Conservation (phyloP, 495 filamentous ascomycete genomes). For the Aspergillus incahuasiensis region DNA sequence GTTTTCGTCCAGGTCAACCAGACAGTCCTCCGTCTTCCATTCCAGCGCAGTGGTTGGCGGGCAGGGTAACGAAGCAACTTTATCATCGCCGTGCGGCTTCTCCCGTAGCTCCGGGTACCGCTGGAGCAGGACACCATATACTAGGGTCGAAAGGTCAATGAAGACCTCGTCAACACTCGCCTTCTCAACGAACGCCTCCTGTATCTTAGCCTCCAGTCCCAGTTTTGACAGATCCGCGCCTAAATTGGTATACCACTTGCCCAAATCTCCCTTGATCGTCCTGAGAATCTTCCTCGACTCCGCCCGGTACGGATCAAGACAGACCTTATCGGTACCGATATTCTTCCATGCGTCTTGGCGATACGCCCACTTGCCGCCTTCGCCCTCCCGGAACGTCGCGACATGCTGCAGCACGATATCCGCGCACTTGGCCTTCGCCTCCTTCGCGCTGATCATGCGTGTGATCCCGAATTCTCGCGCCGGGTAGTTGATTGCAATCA, state of each 20-base stretch:
- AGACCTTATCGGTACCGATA: conserved; percentile 87
- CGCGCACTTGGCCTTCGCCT: conserved; percentile 88
- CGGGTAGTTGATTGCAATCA: conserved; percentile 96
- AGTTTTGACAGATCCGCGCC: conserved; percentile 10
- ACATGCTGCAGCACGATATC: conserved; percentile 84
- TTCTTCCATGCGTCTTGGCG: conserved; percentile 67
- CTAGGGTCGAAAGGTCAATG: conserved; percentile 78
- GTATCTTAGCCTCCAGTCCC: conserved; percentile 43
- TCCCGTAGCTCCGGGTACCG: conserved; percentile 69
- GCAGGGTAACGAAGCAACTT: conserved; percentile 62
- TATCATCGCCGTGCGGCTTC: conserved; percentile 64
- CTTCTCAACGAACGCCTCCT: conserved; percentile 70
- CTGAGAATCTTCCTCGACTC: conserved; percentile 79
- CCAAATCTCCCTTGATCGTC: conserved; percentile 70
- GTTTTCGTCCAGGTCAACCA: conserved; percentile 68
- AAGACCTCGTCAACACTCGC: conserved; percentile 91
- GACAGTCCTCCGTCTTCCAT: conserved; percentile 69
- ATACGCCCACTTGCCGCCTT: conserved; percentile 81
- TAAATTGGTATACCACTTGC: conserved; percentile 26
- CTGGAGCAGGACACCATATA: conserved; percentile 70
- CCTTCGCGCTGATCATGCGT: conserved; percentile 65
- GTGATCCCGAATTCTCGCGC: conserved; percentile 75
- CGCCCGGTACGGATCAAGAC: conserved; percentile 84
- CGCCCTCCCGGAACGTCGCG: conserved; percentile 90
- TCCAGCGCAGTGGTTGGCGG: conserved; percentile 72